These are phyloP conservation scores for Lepidium sativum DNA, from an alignment of 345 rosid genomes.

Conservation along the genomic window DNA sequence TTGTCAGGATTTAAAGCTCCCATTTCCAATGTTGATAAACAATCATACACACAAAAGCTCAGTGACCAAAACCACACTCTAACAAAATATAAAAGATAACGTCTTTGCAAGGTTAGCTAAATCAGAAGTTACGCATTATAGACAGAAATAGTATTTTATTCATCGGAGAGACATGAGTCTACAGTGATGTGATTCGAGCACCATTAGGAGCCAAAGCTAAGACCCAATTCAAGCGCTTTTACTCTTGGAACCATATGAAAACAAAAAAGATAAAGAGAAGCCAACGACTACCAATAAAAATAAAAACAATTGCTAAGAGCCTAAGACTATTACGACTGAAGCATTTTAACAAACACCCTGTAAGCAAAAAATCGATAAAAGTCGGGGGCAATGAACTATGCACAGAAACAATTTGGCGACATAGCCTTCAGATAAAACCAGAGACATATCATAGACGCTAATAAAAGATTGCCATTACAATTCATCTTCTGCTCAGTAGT, in stretches of 20 bases:
- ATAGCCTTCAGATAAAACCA: not conserved
- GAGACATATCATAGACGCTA: not conserved
- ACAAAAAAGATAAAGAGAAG: not conserved
- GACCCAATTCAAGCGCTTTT: not conserved
- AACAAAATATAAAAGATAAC: not conserved
- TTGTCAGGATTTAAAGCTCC: not conserved
- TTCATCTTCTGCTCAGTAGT: not conserved
- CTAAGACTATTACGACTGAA: not conserved
- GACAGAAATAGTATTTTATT: not conserved
- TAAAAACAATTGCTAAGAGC: not conserved
- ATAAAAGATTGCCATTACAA: not conserved
- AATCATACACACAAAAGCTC: conserved; percentile 1
- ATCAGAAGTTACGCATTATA: not conserved
- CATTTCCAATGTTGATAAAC: not conserved
- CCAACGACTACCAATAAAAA: not conserved
- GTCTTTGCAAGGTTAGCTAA: not conserved
- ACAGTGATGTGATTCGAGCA: not conserved
- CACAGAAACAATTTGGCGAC: not conserved
- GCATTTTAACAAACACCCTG: conserved; percentile 24
- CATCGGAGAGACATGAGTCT: not conserved
- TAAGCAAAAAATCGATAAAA: not conserved
- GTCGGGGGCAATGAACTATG: not conserved
- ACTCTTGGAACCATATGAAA: not conserved
- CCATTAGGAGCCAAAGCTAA: not conserved
- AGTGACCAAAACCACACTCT: conserved; percentile 3